Evolutionary conservation across 2,329 filamentous ascomycete species (phyloP), one percentile per base, ranked within the genome.

Genomic region (Bretziella fagacearum): DNA sequence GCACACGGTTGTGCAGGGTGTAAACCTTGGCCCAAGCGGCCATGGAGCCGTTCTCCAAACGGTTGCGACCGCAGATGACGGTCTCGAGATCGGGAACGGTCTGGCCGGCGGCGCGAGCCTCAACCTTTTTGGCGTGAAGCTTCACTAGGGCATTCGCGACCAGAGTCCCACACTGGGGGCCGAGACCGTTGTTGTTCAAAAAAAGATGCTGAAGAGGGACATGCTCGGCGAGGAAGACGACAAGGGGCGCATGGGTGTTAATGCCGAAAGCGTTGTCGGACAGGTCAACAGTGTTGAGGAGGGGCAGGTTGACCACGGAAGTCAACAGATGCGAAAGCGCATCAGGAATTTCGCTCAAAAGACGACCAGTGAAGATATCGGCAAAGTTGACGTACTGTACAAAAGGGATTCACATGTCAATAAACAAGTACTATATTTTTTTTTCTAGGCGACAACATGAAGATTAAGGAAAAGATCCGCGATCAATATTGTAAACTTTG

Each of bases 201-300:
- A 93, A 85, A 23, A 98, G 76, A 63, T 95, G 87, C 63, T 87
- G 86, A 35, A 98, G 78, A 2, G 91, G 89, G 2, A 83, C 77
- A 65, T 96, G 89, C 50, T 79, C 73, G 47, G 83, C 79, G 52
- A 98, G 77, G 67, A 98, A 98, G 51, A 84, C 83, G 55, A 94
- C 84, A 42, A 98, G 76, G 7, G 89, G 91, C 29, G 84, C 86
- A 62, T 93, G 83, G 13, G 85, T 94, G 65, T 94, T 95, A 52
- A 95, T 77, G 48, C 91, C 91, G 58, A 98, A 98, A 39, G 91
- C 91, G 64, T 98, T 98, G 65, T 98, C 91, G 65, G 89, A 94
- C 33, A 98, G 74, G 64, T 96, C 93, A 64, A 98, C 74, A 25
- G 87, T 95, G 62, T 83, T 81, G 37, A 98, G 79, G 49, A 84